Base-by-base conservation (phyloP, 73 alveolate species). In the Breviolum minutum region DNA sequence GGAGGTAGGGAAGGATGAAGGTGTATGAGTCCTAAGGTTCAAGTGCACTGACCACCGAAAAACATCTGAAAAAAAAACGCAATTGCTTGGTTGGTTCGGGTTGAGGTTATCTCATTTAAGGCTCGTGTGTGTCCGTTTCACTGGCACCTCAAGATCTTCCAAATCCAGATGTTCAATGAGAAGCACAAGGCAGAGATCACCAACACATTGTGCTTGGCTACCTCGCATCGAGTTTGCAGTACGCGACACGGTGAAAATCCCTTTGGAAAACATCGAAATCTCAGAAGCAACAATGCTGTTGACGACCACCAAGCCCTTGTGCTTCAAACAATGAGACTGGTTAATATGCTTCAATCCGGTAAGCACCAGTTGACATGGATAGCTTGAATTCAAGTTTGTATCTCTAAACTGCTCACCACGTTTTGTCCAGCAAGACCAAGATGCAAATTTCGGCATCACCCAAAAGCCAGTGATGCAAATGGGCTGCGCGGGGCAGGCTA, bases 371-470 rank as follows among this genome's bases (percentile, higher is more conserved):
- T 40, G 54, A 40, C 3, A 40, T 40, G 54, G 54, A 40, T 40
- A 40, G 5, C 5, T 40, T 40, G 54, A 40, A 40, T 40, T 40
- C 54, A 3, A 40, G 54, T 40, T 40, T 40, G 54, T 40, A 40
- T 40, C 54, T 40, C 54, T 40, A 40, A 40, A 40, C 54, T 40
- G 54, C 54, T 22, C 68, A 27, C 68, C 89, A 30, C 68, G 48
- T 11, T 8, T 27, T 40, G 20, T 40, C 40, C 90, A 81, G 80
- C 22, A 40, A 40, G 54, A 40, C 14, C 63, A 61, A 80, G 81
- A n/a, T n/a, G 29, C 98, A 92, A 76, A 92, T 92, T 54, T 92
- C 98, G 13, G 98, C 86, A 63, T 92, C 98, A n/a, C 98, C 98
- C 80, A 92, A 68, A 20, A 92, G 90, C 98, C 98, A 92, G 90